Base-by-base conservation (phyloP, 2,329 filamentous ascomycete genomes). In the Monosporascus sp. region DNA sequence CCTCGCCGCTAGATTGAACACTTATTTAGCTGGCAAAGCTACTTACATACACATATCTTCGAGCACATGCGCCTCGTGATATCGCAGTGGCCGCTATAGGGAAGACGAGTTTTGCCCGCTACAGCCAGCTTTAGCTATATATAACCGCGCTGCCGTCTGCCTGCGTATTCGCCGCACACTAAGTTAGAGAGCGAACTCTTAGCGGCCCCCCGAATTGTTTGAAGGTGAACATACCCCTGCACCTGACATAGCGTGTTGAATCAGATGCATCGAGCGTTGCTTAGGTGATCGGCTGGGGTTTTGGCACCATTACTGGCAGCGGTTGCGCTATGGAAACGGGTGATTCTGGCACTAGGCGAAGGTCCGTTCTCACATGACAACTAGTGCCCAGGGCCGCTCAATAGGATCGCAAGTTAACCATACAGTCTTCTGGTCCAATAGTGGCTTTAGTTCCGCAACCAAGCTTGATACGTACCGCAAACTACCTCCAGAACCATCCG, bases 301-400 rank as follows among this genome's bases (percentile, higher is more conserved):
- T 64, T 63, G 65, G 65, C 58, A 67, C 56, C 59, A 59, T 58
- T 55, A 62, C 60, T 63, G 65, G 63, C 56, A 65, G 62, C 56
- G 63, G 63, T 67, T 63, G 65, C 64, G 67, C 65, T 67, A 69
- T 69, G 67, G 67, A 69, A 65, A 58, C 63, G 63, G 67, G 65
- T 64, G 65, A 66, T 65, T 67, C 66, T 65, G 64, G 65, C 58
- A 62, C 62, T 64, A 69, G 66, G 65, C 66, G 67, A 68, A 69
- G 67, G 67, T 68, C 58, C 58, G 67, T 68, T 58, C 37, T 55
- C 57, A 54, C 57, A 53, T 53, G 53, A 52, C 50, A 59, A 54
- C 58, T 61, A 54, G 53, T 54, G 50, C 54, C 53, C 55, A 35
- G 50, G 55, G 53, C 43, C 50, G 38, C 49, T 56, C 52, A 54